phyloP scores from a whole-genome alignment of 2,329 filamentous ascomycete genomes.

The Triangularia setosa region DNA sequence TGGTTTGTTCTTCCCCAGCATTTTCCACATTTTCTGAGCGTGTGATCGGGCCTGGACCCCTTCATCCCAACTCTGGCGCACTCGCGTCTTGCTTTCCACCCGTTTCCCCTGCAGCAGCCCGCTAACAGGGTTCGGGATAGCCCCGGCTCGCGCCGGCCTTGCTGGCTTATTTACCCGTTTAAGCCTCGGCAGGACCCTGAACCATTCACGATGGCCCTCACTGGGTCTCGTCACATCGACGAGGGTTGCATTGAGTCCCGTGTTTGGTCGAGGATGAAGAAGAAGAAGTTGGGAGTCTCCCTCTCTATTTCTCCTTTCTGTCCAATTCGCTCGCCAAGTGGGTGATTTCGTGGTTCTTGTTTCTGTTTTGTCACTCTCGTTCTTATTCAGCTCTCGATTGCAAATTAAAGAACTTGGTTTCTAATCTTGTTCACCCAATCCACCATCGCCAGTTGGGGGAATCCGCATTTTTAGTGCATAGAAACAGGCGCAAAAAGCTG shows the following conservation, averaged over 20 bases:
- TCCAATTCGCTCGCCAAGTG: background rate
- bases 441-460: background rate
- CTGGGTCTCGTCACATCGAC: background rate
- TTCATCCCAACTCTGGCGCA: background rate
- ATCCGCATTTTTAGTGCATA: background rate
- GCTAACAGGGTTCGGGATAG: background rate
- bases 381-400: background rate
- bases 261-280: background rate
- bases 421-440: background rate
- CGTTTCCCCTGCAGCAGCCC: background rate
- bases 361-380: background rate
- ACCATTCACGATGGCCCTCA: background rate
- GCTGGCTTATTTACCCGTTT: constrained; percentile 8
- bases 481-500: background rate
- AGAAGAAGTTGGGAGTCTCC: background rate
- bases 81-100: background rate
- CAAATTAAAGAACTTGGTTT: background rate
- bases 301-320: background rate
- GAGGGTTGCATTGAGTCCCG: background rate
- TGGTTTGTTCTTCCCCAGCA: constrained; percentile 1
- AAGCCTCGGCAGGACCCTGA: constrained; percentile 8
- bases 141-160: constrained; percentile 3
- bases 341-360: background rate
- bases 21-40: background rate
- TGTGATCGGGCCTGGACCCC: constrained; percentile 3